Evolutionary conservation across 2,329 filamentous ascomycete species (phyloP).

Genomic region (Xylariaceae sp.): DNA sequence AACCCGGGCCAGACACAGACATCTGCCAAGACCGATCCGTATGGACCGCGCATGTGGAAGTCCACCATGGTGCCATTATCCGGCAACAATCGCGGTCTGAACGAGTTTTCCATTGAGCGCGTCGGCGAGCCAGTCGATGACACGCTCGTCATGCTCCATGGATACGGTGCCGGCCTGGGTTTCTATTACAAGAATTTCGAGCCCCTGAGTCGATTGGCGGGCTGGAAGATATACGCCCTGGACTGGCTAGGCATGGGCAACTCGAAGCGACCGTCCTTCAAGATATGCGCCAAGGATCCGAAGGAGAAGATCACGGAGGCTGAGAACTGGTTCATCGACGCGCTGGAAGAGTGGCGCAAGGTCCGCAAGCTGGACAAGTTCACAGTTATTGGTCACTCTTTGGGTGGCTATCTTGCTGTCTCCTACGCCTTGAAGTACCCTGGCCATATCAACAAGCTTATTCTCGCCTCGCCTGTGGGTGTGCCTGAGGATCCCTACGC

Average conservation of each 20-base stretch:
- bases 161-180: constrained; percentile 90
- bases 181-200: constrained; percentile 99
- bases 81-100: constrained; percentile 80
- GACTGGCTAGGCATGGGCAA: constrained; percentile 95
- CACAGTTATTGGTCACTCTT: constrained; percentile 85
- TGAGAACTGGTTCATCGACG: constrained; percentile 93
- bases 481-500: constrained; percentile 93
- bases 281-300: constrained; percentile 73
- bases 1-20: constrained; percentile 41
- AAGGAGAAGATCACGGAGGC: constrained; percentile 80
- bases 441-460: constrained; percentile 88
- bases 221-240: constrained; percentile 89
- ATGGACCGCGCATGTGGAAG: constrained; percentile 80
- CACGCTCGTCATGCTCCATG: constrained; percentile 91
- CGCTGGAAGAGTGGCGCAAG: constrained; percentile 91
- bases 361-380: constrained; percentile 87
- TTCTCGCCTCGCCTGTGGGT: constrained; percentile 88
- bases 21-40: constrained; percentile 60
- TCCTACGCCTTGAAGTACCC: constrained; percentile 97
- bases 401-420: constrained; percentile 91
- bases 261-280: constrained; percentile 77
- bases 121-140: constrained; percentile 74
- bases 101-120: constrained; percentile 88
- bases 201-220: constrained; percentile 67
- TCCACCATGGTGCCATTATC: constrained; percentile 78